A percentile compares a stretch with the other conserved stretches of the same genome.
These are phyloP conservation scores for Alternaria ventricosa DNA, from an alignment of 2,329 filamentous ascomycete genomes.

Conservation along the genomic window DNA sequence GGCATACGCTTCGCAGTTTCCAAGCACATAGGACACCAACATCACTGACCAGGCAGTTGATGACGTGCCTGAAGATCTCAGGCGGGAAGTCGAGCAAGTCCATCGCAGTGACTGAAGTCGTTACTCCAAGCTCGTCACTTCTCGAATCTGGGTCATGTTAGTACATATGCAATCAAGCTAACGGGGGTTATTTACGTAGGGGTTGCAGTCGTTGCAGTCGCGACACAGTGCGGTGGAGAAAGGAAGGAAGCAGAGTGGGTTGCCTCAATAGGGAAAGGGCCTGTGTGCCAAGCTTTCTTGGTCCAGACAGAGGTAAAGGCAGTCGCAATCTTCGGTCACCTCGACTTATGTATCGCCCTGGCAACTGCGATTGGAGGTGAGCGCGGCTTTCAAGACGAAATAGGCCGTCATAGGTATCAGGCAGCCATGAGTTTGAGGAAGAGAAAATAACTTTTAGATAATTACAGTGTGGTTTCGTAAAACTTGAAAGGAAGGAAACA, in stretches of 20 bases:
- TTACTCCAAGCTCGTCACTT: neutral
- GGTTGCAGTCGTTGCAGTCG: neutral
- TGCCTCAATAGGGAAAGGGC: neutral
- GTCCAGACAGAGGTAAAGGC: neutral
- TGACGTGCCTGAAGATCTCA: conserved; percentile 1
- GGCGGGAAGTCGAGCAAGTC: conserved; percentile 1
- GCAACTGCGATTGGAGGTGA: neutral
- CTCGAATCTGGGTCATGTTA: neutral
- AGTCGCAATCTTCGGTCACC: neutral
- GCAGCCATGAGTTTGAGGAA: neutral
- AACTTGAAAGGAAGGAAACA: no score
- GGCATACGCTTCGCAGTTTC: neutral
- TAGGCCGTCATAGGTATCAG: neutral
- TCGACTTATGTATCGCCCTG: neutral
- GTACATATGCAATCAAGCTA: neutral
- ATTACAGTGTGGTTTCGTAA: no score
- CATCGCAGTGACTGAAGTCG: neutral
- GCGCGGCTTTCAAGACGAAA: neutral
- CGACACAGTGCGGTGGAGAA: neutral
- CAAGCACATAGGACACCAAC: neutral
- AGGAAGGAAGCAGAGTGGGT: neutral
- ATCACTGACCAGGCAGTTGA: neutral
- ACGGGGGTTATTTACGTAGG: neutral
- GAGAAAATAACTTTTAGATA: no score
- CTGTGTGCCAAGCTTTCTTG: neutral